These are phyloP conservation scores for Leishmania braziliensis DNA, from an alignment of 208 protist genomes.

Conservation along the genomic window DNA sequence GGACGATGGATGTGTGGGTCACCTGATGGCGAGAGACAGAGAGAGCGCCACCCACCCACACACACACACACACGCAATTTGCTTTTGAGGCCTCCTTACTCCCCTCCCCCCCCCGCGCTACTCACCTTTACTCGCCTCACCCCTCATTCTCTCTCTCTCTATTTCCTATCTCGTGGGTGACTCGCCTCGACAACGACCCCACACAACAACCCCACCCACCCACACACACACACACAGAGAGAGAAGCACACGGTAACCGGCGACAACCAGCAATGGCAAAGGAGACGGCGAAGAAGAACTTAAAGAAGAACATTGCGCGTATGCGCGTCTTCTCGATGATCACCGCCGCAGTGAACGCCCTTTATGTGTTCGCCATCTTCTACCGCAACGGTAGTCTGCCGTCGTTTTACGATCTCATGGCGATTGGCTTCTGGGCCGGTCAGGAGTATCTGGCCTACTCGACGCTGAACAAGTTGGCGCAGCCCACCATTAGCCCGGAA, in stretches of 20 bases:
- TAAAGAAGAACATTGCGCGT: constrained; percentile 58
- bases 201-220: constrained; percentile 6
- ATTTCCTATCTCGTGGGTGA: neutral
- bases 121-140: neutral
- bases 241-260: neutral
- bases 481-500: constrained; percentile 41
- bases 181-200: neutral
- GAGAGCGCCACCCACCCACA: neutral
- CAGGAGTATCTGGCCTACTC: constrained; percentile 75
- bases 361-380: constrained; percentile 62
- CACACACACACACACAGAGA: neutral
- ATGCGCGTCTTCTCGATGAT: constrained; percentile 77
- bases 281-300: constrained; percentile 88
- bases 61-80: neutral
- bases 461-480: constrained; percentile 57
- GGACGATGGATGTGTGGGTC: too few relatives aligned
- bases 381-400: constrained; percentile 69
- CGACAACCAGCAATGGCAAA: constrained; percentile 65
- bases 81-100: too few relatives aligned
- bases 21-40: neutral
- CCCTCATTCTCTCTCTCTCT: neutral
- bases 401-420: constrained; percentile 48
- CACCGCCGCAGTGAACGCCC: constrained; percentile 60
- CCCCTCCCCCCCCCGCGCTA: neutral
- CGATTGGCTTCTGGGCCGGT: constrained; percentile 74